Conservation (phyloP, 2,329 filamentous ascomycete species). For the Calonectria honghensis region DNA sequence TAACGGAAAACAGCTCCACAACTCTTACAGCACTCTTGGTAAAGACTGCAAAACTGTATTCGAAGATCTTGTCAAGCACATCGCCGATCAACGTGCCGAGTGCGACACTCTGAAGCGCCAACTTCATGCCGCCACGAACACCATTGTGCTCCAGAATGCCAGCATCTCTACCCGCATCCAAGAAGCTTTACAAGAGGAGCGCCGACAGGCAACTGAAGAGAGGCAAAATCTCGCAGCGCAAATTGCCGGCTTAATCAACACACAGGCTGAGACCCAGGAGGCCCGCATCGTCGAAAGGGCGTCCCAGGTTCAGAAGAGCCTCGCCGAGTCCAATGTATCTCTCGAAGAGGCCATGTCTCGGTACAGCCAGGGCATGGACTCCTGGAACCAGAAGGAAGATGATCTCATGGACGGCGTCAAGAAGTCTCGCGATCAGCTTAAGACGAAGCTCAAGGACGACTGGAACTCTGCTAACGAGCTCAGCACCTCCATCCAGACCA, state of each 20-base stretch:
- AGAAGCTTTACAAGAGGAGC: constrained; percentile 84
- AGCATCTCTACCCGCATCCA: constrained; percentile 80
- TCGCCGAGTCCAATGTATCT: constrained; percentile 76
- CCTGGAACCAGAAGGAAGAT: constrained; percentile 82
- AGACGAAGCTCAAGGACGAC: constrained; percentile 88
- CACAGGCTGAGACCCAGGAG: constrained; percentile 84
- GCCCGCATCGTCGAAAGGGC: constrained; percentile 80
- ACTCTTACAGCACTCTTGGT: constrained; percentile 88
- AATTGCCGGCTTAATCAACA: constrained; percentile 84
- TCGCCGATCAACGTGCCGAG: constrained; percentile 85
- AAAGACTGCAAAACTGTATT: constrained; percentile 91
- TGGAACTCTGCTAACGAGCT: constrained; percentile 88
- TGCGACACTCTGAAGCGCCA: constrained; percentile 83
- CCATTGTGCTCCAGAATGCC: constrained; percentile 81
- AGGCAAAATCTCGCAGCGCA: constrained; percentile 84
- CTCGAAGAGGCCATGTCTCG: constrained; percentile 79
- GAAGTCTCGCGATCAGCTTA: constrained; percentile 84
- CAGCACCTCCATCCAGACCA: constrained; percentile 87
- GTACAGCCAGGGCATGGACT: constrained; percentile 83
- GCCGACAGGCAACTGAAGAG: constrained; percentile 82
- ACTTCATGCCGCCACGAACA: constrained; percentile 81
- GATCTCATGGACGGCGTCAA: constrained; percentile 82
- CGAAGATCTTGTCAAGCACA: constrained; percentile 84
- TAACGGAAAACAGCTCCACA: constrained; percentile 76
- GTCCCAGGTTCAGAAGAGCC: constrained; percentile 76